A percentile compares a stretch with the other conserved stretches of the same genome.
Conservation (phyloP, 805 yeast genomes). For the Candida pseudoglaebosa region DNA sequence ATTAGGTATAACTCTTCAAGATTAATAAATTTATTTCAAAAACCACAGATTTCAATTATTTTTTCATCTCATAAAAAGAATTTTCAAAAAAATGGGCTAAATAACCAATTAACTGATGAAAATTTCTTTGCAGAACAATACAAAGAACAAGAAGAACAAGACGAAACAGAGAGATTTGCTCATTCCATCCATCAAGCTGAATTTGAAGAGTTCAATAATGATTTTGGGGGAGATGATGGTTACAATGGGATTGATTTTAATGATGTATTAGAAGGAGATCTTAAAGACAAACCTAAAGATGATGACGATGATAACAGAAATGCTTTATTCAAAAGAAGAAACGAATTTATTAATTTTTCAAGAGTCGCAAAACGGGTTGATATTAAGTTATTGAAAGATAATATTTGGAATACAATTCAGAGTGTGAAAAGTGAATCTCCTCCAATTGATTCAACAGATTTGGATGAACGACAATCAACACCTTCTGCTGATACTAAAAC, state of each 20-base stretch:
- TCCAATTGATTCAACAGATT: constrained; percentile 4
- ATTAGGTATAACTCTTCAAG: constrained; percentile 65
- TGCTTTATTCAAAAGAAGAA: constrained; percentile 20
- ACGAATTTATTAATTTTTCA: constrained; percentile 40
- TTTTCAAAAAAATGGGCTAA: constrained; percentile 14
- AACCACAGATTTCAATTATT: constrained; percentile 42
- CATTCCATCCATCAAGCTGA: constrained; percentile 38
- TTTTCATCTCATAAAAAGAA: constrained; percentile 11
- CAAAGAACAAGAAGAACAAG: constrained; percentile 37
- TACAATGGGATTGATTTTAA: constrained; percentile 41
- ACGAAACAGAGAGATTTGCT: constrained; percentile 35
- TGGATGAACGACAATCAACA: constrained; percentile 5
- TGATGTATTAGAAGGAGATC: constrained; percentile 28
- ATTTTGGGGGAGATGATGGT: constrained; percentile 30
- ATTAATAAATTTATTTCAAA: constrained; percentile 63
- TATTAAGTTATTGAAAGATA: constrained; percentile 36
- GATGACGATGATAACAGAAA: constrained; percentile 9
- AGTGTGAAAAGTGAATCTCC: constrained; percentile 8
- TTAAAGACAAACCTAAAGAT: constrained; percentile 6
- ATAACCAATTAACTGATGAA: constrained; percentile 52
- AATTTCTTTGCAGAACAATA: constrained; percentile 70
- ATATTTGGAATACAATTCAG: constrained; percentile 36
- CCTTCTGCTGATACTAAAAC: constrained; percentile 8
- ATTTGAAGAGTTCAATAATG: constrained; percentile 35
- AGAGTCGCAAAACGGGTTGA: constrained; percentile 42